A percentile compares a stretch with the other conserved stretches of the same genome.
Evolutionary conservation across 495 filamentous ascomycete species (phyloP).

Genomic region (Annulohypoxylon maeteangense): DNA sequence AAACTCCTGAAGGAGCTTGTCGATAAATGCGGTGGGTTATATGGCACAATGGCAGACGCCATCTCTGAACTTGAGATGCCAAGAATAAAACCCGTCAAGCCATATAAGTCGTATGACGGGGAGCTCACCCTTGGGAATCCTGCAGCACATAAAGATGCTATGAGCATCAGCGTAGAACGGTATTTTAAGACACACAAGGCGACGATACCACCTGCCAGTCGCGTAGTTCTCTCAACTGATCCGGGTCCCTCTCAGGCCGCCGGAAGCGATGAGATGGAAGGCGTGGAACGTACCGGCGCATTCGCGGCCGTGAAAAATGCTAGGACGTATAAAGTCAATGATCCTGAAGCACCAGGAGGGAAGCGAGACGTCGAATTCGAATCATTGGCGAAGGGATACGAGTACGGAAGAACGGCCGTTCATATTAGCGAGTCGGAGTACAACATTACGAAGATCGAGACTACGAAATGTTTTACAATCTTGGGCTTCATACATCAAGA

Average conservation of each 20-base stretch:
- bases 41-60: slow-evolving; percentile 86
- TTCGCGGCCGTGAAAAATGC: slow-evolving; percentile 75
- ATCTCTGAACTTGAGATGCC: slow-evolving; percentile 77
- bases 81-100: slow-evolving; percentile 74
- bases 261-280: slow-evolving; percentile 54
- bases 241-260: slow-evolving; percentile 57
- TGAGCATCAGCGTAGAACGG: slow-evolving; percentile 88
- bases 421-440: slow-evolving; percentile 86
- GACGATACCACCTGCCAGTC: slow-evolving; percentile 76
- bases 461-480: slow-evolving; percentile 76
- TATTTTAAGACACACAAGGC: slow-evolving; percentile 86
- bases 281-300: slow-evolving; percentile 55
- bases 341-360: slow-evolving; percentile 76
- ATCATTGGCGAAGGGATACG: slow-evolving; percentile 89
- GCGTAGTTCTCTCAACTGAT: slow-evolving; percentile 68
- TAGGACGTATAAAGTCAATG: slow-evolving; percentile 82
- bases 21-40: slow-evolving; percentile 72
- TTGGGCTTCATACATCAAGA: slow-evolving; percentile 84
- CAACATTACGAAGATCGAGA: slow-evolving; percentile 83
- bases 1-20: slow-evolving; percentile 67
- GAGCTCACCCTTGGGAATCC: slow-evolving; percentile 82
- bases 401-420: slow-evolving; percentile 92
- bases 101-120: slow-evolving; percentile 82
- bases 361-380: slow-evolving; percentile 87
- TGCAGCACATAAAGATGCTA: slow-evolving; percentile 74